Percentiles rank a stretch among this genome's conserved stretches.
Conservation (phyloP, 305 asterid genomes). For the Ruellia speciosa region DNA sequence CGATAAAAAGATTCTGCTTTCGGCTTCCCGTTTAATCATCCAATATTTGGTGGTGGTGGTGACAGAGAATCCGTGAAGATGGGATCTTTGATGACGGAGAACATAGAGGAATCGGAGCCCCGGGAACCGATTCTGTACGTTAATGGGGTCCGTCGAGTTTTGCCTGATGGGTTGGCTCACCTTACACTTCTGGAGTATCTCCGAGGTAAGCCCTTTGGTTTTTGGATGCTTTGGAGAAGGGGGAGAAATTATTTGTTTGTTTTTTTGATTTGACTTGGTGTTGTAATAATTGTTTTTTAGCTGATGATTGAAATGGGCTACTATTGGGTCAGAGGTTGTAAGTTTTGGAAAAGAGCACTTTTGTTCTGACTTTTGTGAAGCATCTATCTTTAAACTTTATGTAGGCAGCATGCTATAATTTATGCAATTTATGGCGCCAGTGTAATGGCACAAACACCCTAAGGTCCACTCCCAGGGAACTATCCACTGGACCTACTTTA, state of each 20-base stretch:
- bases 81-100: conserved; percentile 58
- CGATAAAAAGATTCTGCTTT: no score
- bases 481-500: neutral
- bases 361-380: conserved; percentile 13
- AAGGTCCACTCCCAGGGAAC: neutral
- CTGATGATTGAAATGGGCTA: no score
- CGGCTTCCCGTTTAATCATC: no score
- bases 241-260: no score
- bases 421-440: neutral
- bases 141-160: conserved; percentile 78
- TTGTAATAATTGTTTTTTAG: neutral
- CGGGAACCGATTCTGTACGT: conserved; percentile 70
- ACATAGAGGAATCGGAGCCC: conserved; percentile 26
- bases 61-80: conserved; percentile 17
- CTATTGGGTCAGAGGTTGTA: no score
- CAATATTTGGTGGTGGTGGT: no score
- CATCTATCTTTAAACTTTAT: no score
- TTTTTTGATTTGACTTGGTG: no score
- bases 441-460: neutral
- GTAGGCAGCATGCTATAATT: neutral
- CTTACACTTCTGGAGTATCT: conserved; percentile 88
- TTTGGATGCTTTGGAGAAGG: neutral
- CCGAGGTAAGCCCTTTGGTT: conserved; percentile 40
- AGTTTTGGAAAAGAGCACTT: conserved; percentile 5
- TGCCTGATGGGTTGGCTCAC: conserved; percentile 88